Percentiles rank a stretch among this genome's conserved stretches.
Conservation (phyloP, 495 filamentous ascomycete genomes). For the Penicillium paradoxum region DNA sequence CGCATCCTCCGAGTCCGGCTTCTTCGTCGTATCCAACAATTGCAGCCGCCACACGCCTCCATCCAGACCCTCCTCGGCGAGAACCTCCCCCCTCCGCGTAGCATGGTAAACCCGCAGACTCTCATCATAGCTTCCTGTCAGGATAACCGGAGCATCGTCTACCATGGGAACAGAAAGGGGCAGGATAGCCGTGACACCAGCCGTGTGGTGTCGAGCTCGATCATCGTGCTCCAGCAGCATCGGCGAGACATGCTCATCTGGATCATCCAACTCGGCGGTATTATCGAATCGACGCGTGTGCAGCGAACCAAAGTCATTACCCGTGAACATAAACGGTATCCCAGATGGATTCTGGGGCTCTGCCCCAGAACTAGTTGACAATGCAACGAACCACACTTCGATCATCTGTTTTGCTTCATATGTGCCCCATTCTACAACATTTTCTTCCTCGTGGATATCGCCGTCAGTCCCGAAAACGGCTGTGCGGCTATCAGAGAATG, state of each 20-base stretch:
- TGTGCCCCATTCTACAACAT: conserved; percentile 21
- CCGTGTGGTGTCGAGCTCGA: conserved; percentile 54
- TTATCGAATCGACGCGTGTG: conserved; percentile 32
- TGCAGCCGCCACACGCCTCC: conserved; percentile 92
- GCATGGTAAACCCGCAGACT: conserved; percentile 61
- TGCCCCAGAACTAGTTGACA: conserved; percentile 12
- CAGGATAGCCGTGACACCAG: conserved; percentile 86
- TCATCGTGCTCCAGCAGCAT: conserved; percentile 30
- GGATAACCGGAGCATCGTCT: conserved; percentile 47
- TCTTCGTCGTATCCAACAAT: conserved; percentile 37
- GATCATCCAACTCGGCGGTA: conserved; percentile 9
- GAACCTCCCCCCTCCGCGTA: conserved; percentile 33
- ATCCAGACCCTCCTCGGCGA: conserved; percentile 61
- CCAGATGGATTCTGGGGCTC: neutral
- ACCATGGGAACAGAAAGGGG: conserved; percentile 46
- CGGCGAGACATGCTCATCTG: conserved; percentile 16
- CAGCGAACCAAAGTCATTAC: conserved; percentile 33
- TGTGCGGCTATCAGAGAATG: conserved; percentile 60
- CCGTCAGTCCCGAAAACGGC: conserved; percentile 44
- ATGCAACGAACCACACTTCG: conserved; percentile 45
- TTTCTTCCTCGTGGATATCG: conserved; percentile 8
- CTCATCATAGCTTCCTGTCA: conserved; percentile 95
- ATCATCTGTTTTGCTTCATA: conserved; percentile 36
- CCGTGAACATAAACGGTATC: conserved; percentile 35
- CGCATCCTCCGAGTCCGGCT: neutral